A percentile compares a stretch with the other conserved stretches of the same genome.
Evolutionary conservation across 345 rosid species (phyloP).

Genomic region (Streptanthus diversifolius): DNA sequence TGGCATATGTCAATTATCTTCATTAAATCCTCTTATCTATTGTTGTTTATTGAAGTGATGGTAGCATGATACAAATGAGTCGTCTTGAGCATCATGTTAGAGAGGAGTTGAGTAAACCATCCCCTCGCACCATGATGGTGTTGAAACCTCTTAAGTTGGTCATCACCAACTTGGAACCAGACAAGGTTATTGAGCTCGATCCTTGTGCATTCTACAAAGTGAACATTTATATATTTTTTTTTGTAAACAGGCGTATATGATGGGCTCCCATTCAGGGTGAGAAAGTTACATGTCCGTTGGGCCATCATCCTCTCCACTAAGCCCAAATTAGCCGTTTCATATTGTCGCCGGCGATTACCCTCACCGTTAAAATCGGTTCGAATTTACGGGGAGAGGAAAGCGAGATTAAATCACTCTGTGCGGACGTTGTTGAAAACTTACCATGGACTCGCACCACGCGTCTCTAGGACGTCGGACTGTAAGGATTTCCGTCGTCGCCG

Average conservation of each 20-base stretch:
- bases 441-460: slow-evolving; percentile 77
- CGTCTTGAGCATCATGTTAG: slow-evolving; percentile 87
- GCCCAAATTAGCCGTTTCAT: neutral
- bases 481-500: slow-evolving; percentile 1
- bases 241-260: too few relatives aligned
- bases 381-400: neutral
- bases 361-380: slow-evolving; percentile 10
- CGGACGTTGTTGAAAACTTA: neutral
- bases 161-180: slow-evolving; percentile 68
- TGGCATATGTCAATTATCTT: too few relatives aligned
- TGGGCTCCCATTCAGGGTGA: too few relatives aligned
- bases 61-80: slow-evolving; percentile 73
- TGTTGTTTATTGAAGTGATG: slow-evolving; percentile 74
- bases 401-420: neutral
- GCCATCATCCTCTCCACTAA: neutral
- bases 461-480: slow-evolving; percentile 96
- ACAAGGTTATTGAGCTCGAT: slow-evolving; percentile 56
- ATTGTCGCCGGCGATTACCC: slow-evolving; percentile 21
- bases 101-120: slow-evolving; percentile 83
- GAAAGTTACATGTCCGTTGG: too few relatives aligned
- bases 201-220: too few relatives aligned
- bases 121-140: slow-evolving; percentile 75
- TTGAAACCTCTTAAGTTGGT: slow-evolving; percentile 78
- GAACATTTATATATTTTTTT: too few relatives aligned
- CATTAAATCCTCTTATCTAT: too few relatives aligned